Conservation (phyloP, 208 protist species). For the Jaenimonas drosophilae region DNA sequence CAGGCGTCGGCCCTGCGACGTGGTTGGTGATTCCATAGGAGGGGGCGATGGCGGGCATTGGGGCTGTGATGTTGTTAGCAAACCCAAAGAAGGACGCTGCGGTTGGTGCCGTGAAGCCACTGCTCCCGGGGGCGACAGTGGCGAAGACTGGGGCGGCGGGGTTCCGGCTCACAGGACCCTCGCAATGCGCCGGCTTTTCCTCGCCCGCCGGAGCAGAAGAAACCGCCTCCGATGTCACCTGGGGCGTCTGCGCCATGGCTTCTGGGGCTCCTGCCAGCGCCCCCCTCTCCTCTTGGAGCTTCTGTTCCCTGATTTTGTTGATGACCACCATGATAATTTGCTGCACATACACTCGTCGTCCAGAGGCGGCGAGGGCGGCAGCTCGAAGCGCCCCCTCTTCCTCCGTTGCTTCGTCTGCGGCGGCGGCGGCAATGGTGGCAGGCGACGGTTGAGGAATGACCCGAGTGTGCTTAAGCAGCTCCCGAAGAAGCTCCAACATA, state of each 20-base stretch:
- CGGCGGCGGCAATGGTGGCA: slow-evolving; percentile 5
- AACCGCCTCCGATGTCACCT: background rate
- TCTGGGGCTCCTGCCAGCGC: background rate
- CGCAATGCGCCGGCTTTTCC: background rate
- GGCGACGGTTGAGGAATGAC: slow-evolving; percentile 12
- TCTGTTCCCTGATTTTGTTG: slow-evolving; percentile 43
- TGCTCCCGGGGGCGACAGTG: background rate
- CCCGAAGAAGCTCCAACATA: slow-evolving; percentile 38
- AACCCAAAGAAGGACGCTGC: too few species aligned
- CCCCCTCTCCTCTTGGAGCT: slow-evolving; percentile 13
- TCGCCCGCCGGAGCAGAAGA: background rate
- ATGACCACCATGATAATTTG: slow-evolving; percentile 52
- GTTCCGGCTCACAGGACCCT: background rate
- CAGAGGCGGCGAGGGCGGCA: slow-evolving; percentile 5
- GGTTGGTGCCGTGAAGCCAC: too few species aligned
- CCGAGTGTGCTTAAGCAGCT: slow-evolving; percentile 43
- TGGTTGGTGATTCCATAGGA: too few species aligned
- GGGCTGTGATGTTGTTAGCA: too few species aligned
- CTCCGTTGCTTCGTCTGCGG: background rate
- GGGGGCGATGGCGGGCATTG: too few species aligned
- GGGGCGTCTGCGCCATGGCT: slow-evolving; percentile 2
- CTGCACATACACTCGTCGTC: slow-evolving; percentile 46
- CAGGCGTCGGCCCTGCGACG: too few species aligned
- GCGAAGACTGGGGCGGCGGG: background rate
- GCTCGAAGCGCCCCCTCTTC: slow-evolving; percentile 1